Conservation (phyloP, 176 grass and related monocot species). For the Carex littledalei region DNA sequence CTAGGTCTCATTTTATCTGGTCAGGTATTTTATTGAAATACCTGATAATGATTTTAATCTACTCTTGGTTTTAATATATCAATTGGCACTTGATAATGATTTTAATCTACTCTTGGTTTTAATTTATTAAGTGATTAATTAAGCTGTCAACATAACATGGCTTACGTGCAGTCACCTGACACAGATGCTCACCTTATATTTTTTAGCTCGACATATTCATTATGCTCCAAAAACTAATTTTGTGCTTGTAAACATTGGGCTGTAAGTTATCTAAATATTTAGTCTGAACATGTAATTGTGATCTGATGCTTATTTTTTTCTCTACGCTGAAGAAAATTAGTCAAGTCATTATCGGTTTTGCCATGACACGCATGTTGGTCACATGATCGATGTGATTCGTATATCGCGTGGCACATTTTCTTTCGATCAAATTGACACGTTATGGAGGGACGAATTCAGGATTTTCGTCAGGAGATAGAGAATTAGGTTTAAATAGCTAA, state of each 20-base stretch:
- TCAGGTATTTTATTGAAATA: background rate
- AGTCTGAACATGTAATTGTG: no score
- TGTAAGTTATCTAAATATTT: background rate
- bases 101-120: constrained; percentile 5
- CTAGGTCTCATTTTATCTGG: no score
- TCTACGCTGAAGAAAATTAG: no score
- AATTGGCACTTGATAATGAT: constrained; percentile 10
- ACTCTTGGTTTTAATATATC: background rate
- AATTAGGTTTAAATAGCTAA: no score
- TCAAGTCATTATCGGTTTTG: no score
- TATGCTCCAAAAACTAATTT: background rate
- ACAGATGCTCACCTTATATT: background rate
- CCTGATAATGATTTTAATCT: constrained; percentile 15
- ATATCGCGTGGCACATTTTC: no score
- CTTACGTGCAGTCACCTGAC: constrained; percentile 8
- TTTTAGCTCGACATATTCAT: background rate
- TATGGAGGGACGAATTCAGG: no score
- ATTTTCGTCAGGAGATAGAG: no score
- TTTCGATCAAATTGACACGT: no score
- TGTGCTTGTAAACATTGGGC: background rate
- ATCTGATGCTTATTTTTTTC: no score
- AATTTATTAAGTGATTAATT: constrained; percentile 24
- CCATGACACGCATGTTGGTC: no score
- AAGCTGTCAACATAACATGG: constrained; percentile 29
- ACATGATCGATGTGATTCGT: no score